Base-by-base conservation (phyloP, 2,329 filamentous ascomycete species). In the Pestalotiopsis sp. region DNA sequence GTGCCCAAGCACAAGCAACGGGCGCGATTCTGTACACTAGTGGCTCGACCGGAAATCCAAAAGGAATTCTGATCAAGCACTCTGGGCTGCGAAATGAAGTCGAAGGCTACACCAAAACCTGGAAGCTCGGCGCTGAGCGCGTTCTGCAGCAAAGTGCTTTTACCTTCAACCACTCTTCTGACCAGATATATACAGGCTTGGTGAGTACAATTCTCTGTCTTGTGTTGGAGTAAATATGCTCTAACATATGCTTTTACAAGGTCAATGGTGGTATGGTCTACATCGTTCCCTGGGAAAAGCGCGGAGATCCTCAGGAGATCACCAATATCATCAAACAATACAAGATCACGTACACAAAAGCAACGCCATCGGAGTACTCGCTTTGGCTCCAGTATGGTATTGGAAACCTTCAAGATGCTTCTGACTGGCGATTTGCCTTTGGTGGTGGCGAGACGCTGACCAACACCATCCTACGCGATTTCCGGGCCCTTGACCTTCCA, bases 311-410 rank as follows among this genome's bases (percentile, higher is more conserved):
- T 0, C 25, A 71, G 0, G 75, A 69, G 0, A 70, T 85, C 9
- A 70, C 77, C 0, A 65, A 78, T 0, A 60, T 83, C 9, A 80
- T 85, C 5, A 57, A 14, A 0, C 12, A 74, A 1, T 52, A 82
- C 2, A 56, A 69, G 1, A 71, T 85, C 52, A 81, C 79, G 0
- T 73, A 74, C 23, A 83, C 81, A 0, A 69, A 69, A 4, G 78
- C 74, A 1, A 82, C 80, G 0, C 82, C 82, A 0, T 78, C 82
- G 0, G 83, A 85, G 66, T 83, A 81, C 65, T 17, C 49, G 0
- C 41, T 68, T 9, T 76, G 73, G 75, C 52, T 76, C 38, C 71
- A 71, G 9, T 69, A 73, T 41, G 71, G 72, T 1, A 25, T 6
- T 7, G 49, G 27, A 17, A 68, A 3, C 39, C 68, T 70, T 49